Percentiles rank a stretch among this genome's conserved stretches.
Evolutionary conservation across 2,329 filamentous ascomycete species (phyloP).

Genomic region (Aquanectria penicillioides): DNA sequence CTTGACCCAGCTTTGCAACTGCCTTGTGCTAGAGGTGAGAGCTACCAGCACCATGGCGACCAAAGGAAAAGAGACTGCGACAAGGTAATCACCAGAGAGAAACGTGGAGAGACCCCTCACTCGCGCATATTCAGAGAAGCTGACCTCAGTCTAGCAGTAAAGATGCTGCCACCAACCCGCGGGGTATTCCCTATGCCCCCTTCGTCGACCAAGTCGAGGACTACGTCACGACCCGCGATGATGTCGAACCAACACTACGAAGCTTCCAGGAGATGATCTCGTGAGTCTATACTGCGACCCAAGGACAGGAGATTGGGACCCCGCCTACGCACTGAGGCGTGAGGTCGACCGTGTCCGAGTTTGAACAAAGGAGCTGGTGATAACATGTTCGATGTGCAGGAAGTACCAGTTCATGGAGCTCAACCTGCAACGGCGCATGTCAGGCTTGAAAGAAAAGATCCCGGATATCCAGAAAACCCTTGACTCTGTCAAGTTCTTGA

Average conservation of each 20-base stretch:
- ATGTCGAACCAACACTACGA: slow-evolving; percentile 83
- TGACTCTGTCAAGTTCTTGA: slow-evolving; percentile 88
- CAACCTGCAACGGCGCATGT: slow-evolving; percentile 85
- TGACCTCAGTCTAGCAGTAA: slow-evolving; percentile 45
- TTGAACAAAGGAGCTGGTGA: slow-evolving; percentile 19
- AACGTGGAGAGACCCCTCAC: background rate
- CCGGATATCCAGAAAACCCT: slow-evolving; percentile 97
- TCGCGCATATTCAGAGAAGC: slow-evolving; percentile 1
- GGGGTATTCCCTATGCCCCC: slow-evolving; percentile 84
- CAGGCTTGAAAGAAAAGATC: slow-evolving; percentile 90
- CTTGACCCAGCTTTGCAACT: slow-evolving; percentile 37
- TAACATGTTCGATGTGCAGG: slow-evolving; percentile 58
- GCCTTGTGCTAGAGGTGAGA: slow-evolving; percentile 31
- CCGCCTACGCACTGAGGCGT: slow-evolving; percentile 2
- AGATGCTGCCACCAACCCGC: slow-evolving; percentile 74
- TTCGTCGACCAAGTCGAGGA: slow-evolving; percentile 92
- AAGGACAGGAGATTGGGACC: slow-evolving; percentile 14
- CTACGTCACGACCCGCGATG: slow-evolving; percentile 80
- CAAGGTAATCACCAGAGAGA: slow-evolving; percentile 43
- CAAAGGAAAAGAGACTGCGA: slow-evolving; percentile 50
- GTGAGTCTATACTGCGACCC: slow-evolving; percentile 59
- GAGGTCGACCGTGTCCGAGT: slow-evolving; percentile 21
- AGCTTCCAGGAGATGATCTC: slow-evolving; percentile 95
- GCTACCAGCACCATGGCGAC: slow-evolving; percentile 50
- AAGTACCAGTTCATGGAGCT: slow-evolving; percentile 99